These are phyloP conservation scores for Conringia planisiliqua DNA, from an alignment of 345 rosid genomes.

Conservation along the genomic window DNA sequence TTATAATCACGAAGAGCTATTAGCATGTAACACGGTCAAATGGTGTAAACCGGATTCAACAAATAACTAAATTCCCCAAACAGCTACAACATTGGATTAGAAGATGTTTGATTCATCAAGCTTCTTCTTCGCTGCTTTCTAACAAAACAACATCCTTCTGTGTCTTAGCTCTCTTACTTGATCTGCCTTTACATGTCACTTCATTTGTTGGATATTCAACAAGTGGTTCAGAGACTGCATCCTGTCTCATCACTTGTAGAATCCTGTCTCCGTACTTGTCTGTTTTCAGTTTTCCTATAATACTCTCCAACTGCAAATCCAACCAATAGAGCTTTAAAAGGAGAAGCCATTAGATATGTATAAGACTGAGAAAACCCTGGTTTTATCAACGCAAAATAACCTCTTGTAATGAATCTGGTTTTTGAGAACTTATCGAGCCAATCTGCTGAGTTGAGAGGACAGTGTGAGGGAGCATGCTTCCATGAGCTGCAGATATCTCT, in stretches of 20 bases:
- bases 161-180: slow-evolving; percentile 61
- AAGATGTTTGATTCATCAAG: background rate
- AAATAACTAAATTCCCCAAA: background rate
- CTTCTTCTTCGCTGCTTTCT: slow-evolving; percentile 56
- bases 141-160: slow-evolving; percentile 44
- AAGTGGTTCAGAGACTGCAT: slow-evolving; percentile 2
- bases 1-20: background rate
- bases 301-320: slow-evolving; percentile 70
- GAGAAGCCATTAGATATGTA: background rate
- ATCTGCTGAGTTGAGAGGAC: slow-evolving; percentile 77
- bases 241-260: slow-evolving; percentile 51
- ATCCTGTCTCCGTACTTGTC: slow-evolving; percentile 70
- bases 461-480: slow-evolving; percentile 84
- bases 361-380: background rate
- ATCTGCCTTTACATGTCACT: slow-evolving; percentile 34
- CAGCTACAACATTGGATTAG: background rate
- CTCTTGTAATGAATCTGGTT: slow-evolving; percentile 62
- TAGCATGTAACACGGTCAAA: background rate
- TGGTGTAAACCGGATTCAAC: background rate
- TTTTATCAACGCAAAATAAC: slow-evolving; percentile 31
- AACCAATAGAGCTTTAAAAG: slow-evolving; percentile 1
- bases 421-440: slow-evolving; percentile 48
- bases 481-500: slow-evolving; percentile 59
- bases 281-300: slow-evolving; percentile 80
- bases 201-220: slow-evolving; percentile 35